These are phyloP conservation scores for Solanum tarijense DNA, from an alignment of 257 asterid genomes.

Conservation along the genomic window DNA sequence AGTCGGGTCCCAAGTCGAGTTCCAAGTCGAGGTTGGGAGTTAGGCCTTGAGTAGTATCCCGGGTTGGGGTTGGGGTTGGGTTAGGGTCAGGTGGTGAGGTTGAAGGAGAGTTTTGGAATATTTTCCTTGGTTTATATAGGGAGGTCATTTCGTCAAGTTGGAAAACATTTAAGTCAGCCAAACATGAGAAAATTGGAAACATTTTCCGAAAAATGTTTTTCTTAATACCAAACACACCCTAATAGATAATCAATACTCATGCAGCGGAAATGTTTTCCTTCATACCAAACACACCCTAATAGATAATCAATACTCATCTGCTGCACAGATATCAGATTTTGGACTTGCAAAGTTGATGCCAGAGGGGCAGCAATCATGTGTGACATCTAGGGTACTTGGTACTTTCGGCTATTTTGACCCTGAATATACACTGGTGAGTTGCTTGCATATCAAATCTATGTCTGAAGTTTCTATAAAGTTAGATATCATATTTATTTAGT, in stretches of 20 bases:
- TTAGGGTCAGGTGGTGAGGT: too few relatives aligned
- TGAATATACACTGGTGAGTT: slow-evolving; percentile 78
- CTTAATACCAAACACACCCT: not conserved
- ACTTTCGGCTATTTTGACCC: slow-evolving; percentile 98
- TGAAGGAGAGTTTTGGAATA: too few relatives aligned
- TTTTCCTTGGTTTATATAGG: too few relatives aligned
- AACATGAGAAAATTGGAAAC: too few relatives aligned
- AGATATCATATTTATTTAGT: not conserved
- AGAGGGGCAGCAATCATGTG: slow-evolving; percentile 79
- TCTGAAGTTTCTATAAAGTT: not conserved
- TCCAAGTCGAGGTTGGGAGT: too few relatives aligned
- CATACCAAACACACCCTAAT: not conserved
- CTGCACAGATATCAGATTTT: slow-evolving; percentile 79
- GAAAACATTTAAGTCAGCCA: too few relatives aligned
- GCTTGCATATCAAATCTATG: not conserved
- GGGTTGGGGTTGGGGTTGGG: too few relatives aligned
- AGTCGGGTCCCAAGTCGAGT: too few relatives aligned
- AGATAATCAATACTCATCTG: not conserved
- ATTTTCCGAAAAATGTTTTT: too few relatives aligned
- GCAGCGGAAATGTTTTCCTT: too few relatives aligned
- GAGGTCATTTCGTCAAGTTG: too few relatives aligned
- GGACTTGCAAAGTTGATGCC: slow-evolving; percentile 97
- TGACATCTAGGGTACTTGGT: slow-evolving; percentile 81
- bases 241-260: not conserved
- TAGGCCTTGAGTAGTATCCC: too few relatives aligned